Evolutionary conservation across 2,329 filamentous ascomycete species (phyloP), one percentile per base, ranked within the genome.

Genomic region (Coniochaeta hoffmannii): DNA sequence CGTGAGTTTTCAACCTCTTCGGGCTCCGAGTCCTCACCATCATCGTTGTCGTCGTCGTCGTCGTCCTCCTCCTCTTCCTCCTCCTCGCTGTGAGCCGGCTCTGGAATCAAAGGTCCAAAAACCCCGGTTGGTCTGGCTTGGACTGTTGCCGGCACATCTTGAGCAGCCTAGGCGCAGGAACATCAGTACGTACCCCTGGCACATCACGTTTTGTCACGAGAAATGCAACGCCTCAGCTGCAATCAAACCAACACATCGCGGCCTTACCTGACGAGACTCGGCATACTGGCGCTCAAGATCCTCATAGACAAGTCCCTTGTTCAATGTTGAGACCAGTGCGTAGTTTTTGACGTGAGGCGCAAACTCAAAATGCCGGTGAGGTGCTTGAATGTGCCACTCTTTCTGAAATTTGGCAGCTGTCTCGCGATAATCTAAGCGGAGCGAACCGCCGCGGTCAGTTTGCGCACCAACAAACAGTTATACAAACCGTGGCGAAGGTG

Each of bases 371-470:
- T 84, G 74, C 64, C 78, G 77, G 67, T 86, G 81, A 63, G 83
- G 83, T 69, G 81, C 76, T 64, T 77, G 73, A 61, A 84, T 73
- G 69, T 83, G 78, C 83, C 83, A 87, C 73, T 87, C 83, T 68
- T 86, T 85, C 65, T 86, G 82, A 62, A 87, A 81, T 67, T 84
- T 85, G 71, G 81, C 79, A 55, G 83, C 83, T 44, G 83, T 85
- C 69, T 86, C 83, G 71, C 80, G 79, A 73, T 85, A 87, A 74
- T 85, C 83, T 86, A 73, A 53, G 50, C 44, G 65, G 51, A 53
- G 35, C 19, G 63, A 38, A 53, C 31, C 50, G 50, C 56, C 60
- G 61, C 61, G 61, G 68, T 73, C 65, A 69, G 68, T 69, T 64
- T 63, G 57, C 58, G 59, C 61, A 58, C 55, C 55, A 57, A 56